Evolutionary conservation across 2,329 filamentous ascomycete species (phyloP), one percentile per base, ranked within the genome.

Genomic region (Sclerotinia trifoliorum): DNA sequence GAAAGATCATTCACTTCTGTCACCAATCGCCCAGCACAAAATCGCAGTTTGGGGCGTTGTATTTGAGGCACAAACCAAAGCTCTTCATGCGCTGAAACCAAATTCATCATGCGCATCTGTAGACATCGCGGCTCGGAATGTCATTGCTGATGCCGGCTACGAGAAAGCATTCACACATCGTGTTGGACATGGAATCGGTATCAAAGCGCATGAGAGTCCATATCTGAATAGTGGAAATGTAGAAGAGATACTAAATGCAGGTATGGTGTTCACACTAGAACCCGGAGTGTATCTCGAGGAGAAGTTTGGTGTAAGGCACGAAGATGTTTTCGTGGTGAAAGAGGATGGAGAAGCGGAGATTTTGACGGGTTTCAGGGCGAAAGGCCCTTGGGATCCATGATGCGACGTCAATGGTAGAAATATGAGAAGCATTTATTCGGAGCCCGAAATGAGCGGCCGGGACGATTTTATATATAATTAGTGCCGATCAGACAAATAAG

Each of bases 171-270:
- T 89, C 70, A 89, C 86, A 1, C 87, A 89, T 71, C 82, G 87
- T 1, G 79, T 89, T 0, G 87, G 87, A 0, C 87, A 90, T 72
- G 84, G 87, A 1, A 88, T 90, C 60, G 87, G 87, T 0, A 88
- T 90, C 74, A 89, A 89, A 77, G 86, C 86, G 1, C 87, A 89
- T 71, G 87, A 89, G 74, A 86, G 84, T 42, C 87, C 86, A 0
- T 89, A 89, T 71, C 78, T 89, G 44, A 88, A 89, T 74, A 86
- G 88, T 73, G 87, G 85, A 68, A 89, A 89, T 72, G 79, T 78
- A 2, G 77, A 74, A 2, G 78, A 80, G 0, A 73, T 78, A 0
- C 78, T 89, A 6, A 79, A 80, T 57, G 78, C 84, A 0, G 86
- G 87, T 0, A 89, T 89, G 86, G 81, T 83, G 0, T 89, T 89